Conservation (phyloP, 768 basidiomycete genomes). For the Gloeostereum incarnatum region DNA sequence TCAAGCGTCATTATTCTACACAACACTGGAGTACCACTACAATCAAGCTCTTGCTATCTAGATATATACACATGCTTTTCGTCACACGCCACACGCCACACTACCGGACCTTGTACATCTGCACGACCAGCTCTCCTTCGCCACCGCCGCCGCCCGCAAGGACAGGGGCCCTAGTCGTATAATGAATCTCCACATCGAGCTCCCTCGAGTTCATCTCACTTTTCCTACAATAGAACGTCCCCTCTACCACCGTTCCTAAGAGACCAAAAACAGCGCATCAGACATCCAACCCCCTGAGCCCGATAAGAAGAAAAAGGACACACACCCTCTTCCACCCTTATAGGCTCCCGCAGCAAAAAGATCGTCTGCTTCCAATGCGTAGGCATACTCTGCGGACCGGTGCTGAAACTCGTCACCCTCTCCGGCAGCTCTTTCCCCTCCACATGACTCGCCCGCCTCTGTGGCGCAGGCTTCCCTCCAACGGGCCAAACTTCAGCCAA, state of each 20-base stretch:
- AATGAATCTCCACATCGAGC: slow-evolving; percentile 87
- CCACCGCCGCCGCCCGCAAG: no score
- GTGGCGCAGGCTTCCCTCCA: slow-evolving; percentile 52
- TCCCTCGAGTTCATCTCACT: slow-evolving; percentile 76
- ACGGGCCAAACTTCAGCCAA: slow-evolving; percentile 80
- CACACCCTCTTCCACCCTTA: slow-evolving; percentile 68
- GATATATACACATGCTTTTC: no score
- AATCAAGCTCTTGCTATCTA: no score
- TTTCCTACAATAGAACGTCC: slow-evolving; percentile 81
- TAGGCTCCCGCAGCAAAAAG: slow-evolving; percentile 76
- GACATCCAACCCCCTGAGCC: slow-evolving; percentile 2
- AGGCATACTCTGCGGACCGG: slow-evolving; percentile 76
- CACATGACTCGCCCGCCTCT: slow-evolving; percentile 51
- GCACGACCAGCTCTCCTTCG: no score
- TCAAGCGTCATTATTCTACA: no score
- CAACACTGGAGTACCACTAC: no score
- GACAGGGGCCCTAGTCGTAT: no score
- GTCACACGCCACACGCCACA: no score
- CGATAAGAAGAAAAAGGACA: slow-evolving; percentile 2
- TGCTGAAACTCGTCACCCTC: slow-evolving; percentile 70
- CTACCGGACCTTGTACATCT: no score
- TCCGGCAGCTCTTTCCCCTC: slow-evolving; percentile 29
- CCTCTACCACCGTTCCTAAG: slow-evolving; percentile 64
- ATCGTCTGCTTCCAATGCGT: slow-evolving; percentile 98
- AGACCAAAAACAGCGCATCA: no score